phyloP scores from a whole-genome alignment of 2,329 filamentous ascomycete species.

The Sporothrix brunneoviolacea region DNA sequence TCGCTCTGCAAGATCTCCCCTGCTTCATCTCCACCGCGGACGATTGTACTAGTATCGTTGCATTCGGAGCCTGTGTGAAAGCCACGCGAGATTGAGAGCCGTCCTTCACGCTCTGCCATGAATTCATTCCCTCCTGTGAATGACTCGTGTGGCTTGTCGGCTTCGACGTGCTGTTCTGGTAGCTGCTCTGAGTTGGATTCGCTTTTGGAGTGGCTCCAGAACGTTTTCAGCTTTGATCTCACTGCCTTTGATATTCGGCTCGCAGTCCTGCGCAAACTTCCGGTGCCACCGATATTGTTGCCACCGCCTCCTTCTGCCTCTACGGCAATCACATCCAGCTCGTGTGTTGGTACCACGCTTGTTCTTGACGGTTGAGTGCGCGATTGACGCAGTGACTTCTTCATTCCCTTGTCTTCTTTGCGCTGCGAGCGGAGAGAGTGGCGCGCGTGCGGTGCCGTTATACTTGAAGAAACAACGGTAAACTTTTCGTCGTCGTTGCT shows the following conservation, averaged over 20 bases:
- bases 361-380: background rate
- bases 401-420: slow-evolving; percentile 22
- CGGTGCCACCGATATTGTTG: background rate
- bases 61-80: slow-evolving; percentile 5
- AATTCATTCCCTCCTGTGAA: slow-evolving; percentile 9
- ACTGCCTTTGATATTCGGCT: slow-evolving; percentile 17
- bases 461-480: slow-evolving; percentile 10
- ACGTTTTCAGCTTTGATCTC: slow-evolving; percentile 8
- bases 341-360: background rate
- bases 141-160: slow-evolving; percentile 28
- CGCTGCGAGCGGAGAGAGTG: slow-evolving; percentile 30
- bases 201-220: slow-evolving; percentile 16
- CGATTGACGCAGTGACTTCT: slow-evolving; percentile 8
- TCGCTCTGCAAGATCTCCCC: background rate
- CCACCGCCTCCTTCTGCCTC: background rate
- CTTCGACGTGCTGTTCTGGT: slow-evolving; percentile 46
- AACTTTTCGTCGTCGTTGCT: slow-evolving; percentile 23
- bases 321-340: background rate
- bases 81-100: slow-evolving; percentile 7
- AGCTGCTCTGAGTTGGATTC: slow-evolving; percentile 6
- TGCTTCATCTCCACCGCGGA: background rate
- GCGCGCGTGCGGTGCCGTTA: background rate
- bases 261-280: slow-evolving; percentile 16
- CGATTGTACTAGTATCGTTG: slow-evolving; percentile 5
- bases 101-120: slow-evolving; percentile 15